Evolutionary conservation across 768 basidiomycete genomes (phyloP).

Genomic region (Agaricus blazei): DNA sequence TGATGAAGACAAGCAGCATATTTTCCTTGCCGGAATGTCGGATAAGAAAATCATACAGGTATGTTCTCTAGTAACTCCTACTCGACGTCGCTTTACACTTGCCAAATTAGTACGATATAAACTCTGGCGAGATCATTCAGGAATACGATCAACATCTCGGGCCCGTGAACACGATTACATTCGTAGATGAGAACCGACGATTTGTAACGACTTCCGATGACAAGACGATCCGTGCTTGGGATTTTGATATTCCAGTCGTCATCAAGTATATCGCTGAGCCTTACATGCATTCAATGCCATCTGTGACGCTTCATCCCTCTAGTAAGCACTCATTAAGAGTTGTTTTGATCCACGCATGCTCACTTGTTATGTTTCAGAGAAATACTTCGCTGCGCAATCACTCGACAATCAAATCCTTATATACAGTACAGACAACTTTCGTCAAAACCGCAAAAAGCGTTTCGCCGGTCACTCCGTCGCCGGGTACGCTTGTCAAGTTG

Average conservation of each 20-base stretch:
- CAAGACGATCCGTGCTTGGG: slow-evolving; percentile 99
- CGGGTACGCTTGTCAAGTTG: slow-evolving; percentile 95
- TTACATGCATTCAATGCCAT: slow-evolving; percentile 99
- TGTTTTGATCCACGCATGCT: slow-evolving; percentile 5
- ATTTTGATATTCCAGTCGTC: slow-evolving; percentile 98
- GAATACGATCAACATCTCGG: slow-evolving; percentile 99
- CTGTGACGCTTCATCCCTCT: slow-evolving; percentile 92
- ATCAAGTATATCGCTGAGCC: slow-evolving; percentile 99
- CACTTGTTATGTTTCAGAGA: slow-evolving; percentile 40
- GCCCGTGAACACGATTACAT: slow-evolving; percentile 97
- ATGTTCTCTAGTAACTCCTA: slow-evolving; percentile 15
- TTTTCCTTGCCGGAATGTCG: slow-evolving; percentile 97
- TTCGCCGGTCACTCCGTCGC: slow-evolving; percentile 97
- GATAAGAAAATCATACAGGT: slow-evolving; percentile 99
- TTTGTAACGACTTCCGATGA: slow-evolving; percentile 99
- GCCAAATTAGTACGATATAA: slow-evolving; percentile 83
- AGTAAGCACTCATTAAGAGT: slow-evolving; percentile 46
- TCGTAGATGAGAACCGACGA: slow-evolving; percentile 95
- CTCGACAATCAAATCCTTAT: slow-evolving; percentile 98
- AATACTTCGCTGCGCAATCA: slow-evolving; percentile 97
- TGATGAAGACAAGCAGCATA: slow-evolving; percentile 91
- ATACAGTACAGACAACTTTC: slow-evolving; percentile 97
- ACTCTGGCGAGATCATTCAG: slow-evolving; percentile 91
- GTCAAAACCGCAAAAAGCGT: slow-evolving; percentile 97
- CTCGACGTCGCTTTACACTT: neutral